Evolutionary conservation across 805 yeast species (phyloP).

Genomic region (Ogataea allantospora): DNA sequence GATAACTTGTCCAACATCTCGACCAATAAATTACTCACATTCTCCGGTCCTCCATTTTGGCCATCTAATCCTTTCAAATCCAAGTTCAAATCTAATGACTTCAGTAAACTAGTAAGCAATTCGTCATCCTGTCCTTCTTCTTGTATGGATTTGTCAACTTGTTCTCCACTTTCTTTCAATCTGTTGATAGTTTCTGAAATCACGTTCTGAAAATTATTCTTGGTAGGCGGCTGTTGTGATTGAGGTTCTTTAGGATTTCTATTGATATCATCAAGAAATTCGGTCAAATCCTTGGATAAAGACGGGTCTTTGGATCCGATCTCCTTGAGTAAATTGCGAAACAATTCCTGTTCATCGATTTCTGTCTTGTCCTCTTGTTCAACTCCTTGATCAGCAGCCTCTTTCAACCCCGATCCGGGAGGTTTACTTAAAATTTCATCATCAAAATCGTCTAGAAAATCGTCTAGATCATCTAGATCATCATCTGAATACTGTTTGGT

Average conservation of each 20-base stretch:
- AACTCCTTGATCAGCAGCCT: constrained; percentile 9
- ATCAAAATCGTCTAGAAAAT: constrained; percentile 80
- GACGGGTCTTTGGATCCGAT: constrained; percentile 28
- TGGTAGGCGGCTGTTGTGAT: constrained; percentile 15
- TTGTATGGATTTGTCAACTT: constrained; percentile 58
- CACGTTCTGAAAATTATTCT: constrained; percentile 60
- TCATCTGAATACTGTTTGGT: constrained; percentile 33
- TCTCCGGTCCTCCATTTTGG: constrained; percentile 24
- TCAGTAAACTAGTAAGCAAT: constrained; percentile 59
- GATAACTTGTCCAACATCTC: constrained; percentile 81
- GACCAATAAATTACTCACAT: constrained; percentile 54
- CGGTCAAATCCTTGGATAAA: constrained; percentile 25
- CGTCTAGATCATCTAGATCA: constrained; percentile 79
- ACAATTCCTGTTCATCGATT: constrained; percentile 24
- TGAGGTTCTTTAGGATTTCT: constrained; percentile 2
- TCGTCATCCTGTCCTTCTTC: constrained; percentile 42
- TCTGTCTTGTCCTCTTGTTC: constrained; percentile 19
- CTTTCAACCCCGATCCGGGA: constrained; percentile 45
- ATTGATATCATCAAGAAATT: constrained; percentile 24
- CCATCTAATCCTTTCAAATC: constrained; percentile 24
- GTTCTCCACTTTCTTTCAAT: constrained; percentile 70
- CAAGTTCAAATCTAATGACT: constrained; percentile 54
- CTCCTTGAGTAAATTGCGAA: constrained; percentile 25
- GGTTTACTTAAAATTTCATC: constrained; percentile 64
- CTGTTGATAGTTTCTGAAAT: constrained; percentile 79